Evolutionary conservation across 129 eudicot genomes (phyloP).

Genomic region (Flaveria brownii): DNA sequence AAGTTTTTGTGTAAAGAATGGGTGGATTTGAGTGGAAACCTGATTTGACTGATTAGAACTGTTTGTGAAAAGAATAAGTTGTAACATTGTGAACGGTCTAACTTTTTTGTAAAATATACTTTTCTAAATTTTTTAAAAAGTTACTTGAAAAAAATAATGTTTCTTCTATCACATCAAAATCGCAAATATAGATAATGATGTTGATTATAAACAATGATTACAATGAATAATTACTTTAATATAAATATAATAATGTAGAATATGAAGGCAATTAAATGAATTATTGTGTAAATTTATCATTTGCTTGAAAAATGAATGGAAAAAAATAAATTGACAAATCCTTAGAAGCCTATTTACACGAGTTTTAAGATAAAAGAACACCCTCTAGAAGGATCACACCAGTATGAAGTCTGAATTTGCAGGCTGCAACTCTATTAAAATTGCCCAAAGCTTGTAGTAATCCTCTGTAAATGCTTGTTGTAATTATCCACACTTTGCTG

Average conservation of each 20-base stretch:
- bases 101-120: no score
- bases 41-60: no score
- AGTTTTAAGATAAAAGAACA: conserved; percentile 30
- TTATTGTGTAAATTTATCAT: conserved; percentile 21
- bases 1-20: no score
- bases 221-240: neutral
- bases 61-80: no score
- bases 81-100: no score
- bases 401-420: conserved; percentile 37
- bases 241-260: conserved; percentile 11
- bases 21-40: no score
- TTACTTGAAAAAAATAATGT: neutral
- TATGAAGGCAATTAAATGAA: conserved; percentile 20
- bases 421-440: conserved; percentile 48
- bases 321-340: conserved; percentile 27
- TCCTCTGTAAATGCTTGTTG: conserved; percentile 69
- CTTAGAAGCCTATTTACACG: conserved; percentile 63
- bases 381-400: conserved; percentile 50
- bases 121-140: no score
- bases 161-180: conserved; percentile 14
- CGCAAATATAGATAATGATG: conserved; percentile 18
- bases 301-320: conserved; percentile 35
- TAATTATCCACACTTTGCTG: conserved; percentile 52
- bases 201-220: conserved; percentile 25
- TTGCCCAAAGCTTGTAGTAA: conserved; percentile 67